A percentile compares a stretch with the other conserved stretches of the same genome.
Conservation (phyloP, 129 eudicot species). For the Flaveria sonorensis region DNA sequence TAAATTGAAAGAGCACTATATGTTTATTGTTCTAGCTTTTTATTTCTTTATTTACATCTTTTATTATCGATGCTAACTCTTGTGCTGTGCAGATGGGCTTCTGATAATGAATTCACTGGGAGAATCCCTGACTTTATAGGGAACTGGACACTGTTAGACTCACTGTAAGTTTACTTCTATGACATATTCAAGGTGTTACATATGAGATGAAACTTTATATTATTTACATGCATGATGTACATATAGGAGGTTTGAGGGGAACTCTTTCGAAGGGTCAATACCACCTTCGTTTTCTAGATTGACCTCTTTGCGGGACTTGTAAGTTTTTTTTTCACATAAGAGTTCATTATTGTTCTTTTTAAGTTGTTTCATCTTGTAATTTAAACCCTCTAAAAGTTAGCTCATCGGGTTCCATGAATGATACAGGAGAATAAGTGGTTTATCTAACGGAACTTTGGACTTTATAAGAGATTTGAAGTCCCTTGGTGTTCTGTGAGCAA, state of each 20-base stretch:
- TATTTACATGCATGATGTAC: constrained; percentile 16
- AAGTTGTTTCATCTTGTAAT: constrained; percentile 12
- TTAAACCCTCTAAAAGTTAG: constrained; percentile 1
- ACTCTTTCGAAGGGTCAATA: constrained; percentile 76
- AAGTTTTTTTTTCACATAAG: constrained; percentile 27
- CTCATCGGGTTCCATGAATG: not conserved
- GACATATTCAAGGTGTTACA: not conserved
- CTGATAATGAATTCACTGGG: constrained; percentile 65
- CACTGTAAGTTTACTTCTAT: constrained; percentile 40
- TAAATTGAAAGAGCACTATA: not conserved
- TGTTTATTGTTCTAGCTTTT: not conserved
- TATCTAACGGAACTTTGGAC: constrained; percentile 72
- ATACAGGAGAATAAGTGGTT: constrained; percentile 80
- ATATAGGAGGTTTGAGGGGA: constrained; percentile 78
- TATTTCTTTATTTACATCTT: constrained; percentile 5
- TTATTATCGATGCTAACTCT: not conserved
- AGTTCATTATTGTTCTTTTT: not conserved
- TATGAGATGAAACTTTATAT: constrained; percentile 7
- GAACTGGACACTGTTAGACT: constrained; percentile 53
- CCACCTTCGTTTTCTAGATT: constrained; percentile 67
- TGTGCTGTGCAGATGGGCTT: constrained; percentile 56
- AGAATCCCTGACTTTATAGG: constrained; percentile 76
- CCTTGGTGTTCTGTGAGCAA: constrained; percentile 54
- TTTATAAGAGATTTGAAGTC: constrained; percentile 55
- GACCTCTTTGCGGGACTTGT: constrained; percentile 59